Base-by-base conservation (phyloP, 768 basidiomycete genomes). In the Boletus fagicola region DNA sequence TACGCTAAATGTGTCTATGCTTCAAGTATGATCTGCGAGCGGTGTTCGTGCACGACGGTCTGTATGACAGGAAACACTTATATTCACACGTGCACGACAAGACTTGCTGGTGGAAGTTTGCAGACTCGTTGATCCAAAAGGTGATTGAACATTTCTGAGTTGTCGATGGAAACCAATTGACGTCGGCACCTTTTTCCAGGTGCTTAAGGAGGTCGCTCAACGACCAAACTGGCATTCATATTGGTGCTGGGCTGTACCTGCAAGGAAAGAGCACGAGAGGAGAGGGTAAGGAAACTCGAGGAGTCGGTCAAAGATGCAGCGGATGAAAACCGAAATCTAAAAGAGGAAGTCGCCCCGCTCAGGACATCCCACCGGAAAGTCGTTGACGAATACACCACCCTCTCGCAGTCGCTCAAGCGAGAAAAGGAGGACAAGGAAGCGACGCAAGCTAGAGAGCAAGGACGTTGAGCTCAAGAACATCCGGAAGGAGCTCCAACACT, bases 1-100 rank as follows among this genome's bases (percentile, higher is more conserved):
- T 15, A n/a, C 7, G 22, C 42, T 55, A 15, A 38, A 16, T 7
- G 5, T 28, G 16, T 15, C 13, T 31, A 18, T 42, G 9, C 31
- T 18, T 13, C 40, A 92, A 92, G 90, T 94, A 92, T 64, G 89
- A 91, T 60, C 81, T 94, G 22, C 86, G 89, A 3, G 86, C 81
- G 11, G 90, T 92, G 5, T 77, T 92, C 36, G 77, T 90, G 47
- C 88, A 92, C 62, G 89, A 88, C 13, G 91, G 91, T 5, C 72
- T 90, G 31, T 86, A 83, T 40, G 91, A 90, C 10, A 77, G 91
- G 46, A 88, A 81, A 54, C 87, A 91, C 63, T 74, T 90, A 10
- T 90, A 91, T 68, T 87, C 87, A 6, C 93, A 92, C 61, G 83
- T 90, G 13, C 81, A 85, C 57, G 70, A 68, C 30, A 78, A 82